Evolutionary conservation across 441 rosid species (phyloP), one percentile per base, ranked within the genome.

Genomic region (Arabidopsis lyrata): DNA sequence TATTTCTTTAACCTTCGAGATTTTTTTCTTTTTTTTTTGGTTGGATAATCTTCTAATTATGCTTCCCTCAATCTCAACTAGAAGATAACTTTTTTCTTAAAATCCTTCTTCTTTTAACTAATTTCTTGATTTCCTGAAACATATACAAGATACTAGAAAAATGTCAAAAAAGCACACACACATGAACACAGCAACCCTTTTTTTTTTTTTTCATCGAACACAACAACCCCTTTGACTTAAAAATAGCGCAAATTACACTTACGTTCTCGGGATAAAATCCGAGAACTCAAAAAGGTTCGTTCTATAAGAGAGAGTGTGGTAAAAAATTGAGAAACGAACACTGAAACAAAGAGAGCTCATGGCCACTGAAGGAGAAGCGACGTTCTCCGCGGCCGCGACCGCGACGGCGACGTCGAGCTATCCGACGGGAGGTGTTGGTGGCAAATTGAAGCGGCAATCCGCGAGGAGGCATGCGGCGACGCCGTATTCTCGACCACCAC

Each of bases 401-500:
- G 75, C 44, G 36, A 41, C 70, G 48, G 5, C 61, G 8, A 38
- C 15, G 18, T 54, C 14, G 68, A 75, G 16, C 13, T 63, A 73
- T 5, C 70, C 38, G 41, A 52, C 36, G 16, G 66, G 87, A 73
- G 91, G 92, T 39, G 89, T 68, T 64, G 95, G 95, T 10, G 93
- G 98, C 1, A 91, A 93, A 80, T 70, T 82, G 47, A 82, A 80
- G 84, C 86, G 80, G 35, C 86, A 81, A 31, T 24, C 78, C 34
- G 77, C 83, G n/a, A 78, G 85, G 53, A 82, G 82, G 59, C 81
- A 80, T 7, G 75, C 77, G 14, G 5, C 82, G 42, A 86, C 84
- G 9, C 98, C 97, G 15, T 90, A 90, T 63, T 72, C 91, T 52
- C 91, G 97, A 13, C 91, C 94, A 5, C 83, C 75, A 38, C 85